These are phyloP conservation scores for Fusarium nygamai DNA, from an alignment of 2,329 filamentous ascomycete species.

Conservation along the genomic window DNA sequence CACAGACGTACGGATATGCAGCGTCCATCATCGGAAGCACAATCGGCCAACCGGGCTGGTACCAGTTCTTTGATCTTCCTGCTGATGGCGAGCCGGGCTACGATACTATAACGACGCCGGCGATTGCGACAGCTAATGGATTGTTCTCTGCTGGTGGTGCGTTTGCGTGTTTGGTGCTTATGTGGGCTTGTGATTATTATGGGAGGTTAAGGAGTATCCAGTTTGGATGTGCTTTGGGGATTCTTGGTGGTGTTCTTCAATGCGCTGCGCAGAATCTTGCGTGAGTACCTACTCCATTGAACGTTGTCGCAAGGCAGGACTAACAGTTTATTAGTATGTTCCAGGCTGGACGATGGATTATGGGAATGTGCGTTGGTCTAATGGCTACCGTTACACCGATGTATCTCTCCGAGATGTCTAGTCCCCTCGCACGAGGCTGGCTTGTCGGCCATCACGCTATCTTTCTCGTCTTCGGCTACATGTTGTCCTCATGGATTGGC, in stretches of 20 bases:
- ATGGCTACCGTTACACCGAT: slow-evolving; percentile 50
- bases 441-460: slow-evolving; percentile 61
- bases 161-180: slow-evolving; percentile 57
- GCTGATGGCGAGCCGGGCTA: slow-evolving; percentile 55
- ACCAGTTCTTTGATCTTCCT: slow-evolving; percentile 59
- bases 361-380: slow-evolving; percentile 55
- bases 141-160: slow-evolving; percentile 60
- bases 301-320: rapidly evolving
- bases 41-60: slow-evolving; percentile 64
- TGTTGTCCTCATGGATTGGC: slow-evolving; percentile 53
- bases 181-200: slow-evolving; percentile 58
- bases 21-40: slow-evolving; percentile 61
- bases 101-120: slow-evolving; percentile 55
- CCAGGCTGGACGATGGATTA: slow-evolving; percentile 57
- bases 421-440: slow-evolving; percentile 56
- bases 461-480: slow-evolving; percentile 57
- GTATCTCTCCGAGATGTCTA: slow-evolving; percentile 48
- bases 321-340: slow-evolving; percentile 38
- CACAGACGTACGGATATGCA: slow-evolving; percentile 61
- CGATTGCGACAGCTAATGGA: slow-evolving; percentile 60
- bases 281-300: slow-evolving; percentile 34
- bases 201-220: slow-evolving; percentile 57
- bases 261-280: slow-evolving; percentile 55
- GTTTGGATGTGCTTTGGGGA: slow-evolving; percentile 53
- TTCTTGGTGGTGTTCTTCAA: slow-evolving; percentile 59